Base-by-base conservation (phyloP, 345 rosid genomes). In the Citrus australasica region DNA sequence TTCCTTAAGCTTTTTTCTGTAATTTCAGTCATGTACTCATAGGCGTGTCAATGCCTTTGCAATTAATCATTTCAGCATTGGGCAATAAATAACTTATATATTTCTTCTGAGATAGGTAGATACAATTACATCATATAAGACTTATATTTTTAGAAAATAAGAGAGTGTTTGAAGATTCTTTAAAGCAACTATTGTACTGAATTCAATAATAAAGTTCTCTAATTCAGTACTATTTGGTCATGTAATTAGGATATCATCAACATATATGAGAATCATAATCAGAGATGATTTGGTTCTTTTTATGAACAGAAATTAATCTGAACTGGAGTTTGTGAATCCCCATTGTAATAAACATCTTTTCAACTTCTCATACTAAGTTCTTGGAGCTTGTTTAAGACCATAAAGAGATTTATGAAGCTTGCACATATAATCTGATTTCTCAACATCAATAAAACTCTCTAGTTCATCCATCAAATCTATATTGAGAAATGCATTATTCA, bases 141-240 rank as follows among this genome's bases (percentile, higher is more conserved):
- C 46, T 40, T 55, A 3, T 0, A 53, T 17, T 5, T 9, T 6
- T 11, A 55, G 59, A 21, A 55, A 55, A 11, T 55, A 55, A 55
- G 21, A 55, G 7, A 19, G 24, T 55, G n/a, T 1, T 7, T 3
- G 3, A 55, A 55, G 24, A 30, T 55, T 6, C 8, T 55, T 55
- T 19, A 55, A 7, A 19, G 59, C 3, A 55, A 55, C 1, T 5
- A 22, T 16, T 16, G 24, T 19, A 55, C 3, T 22, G n/a, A 55
- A 22, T 16, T 22, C 21, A 19, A 5, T 0, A 22, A 53, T 55
- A 6, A 55, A 55, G 2, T 19, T 10, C 5, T 55, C 24, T 55
- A 55, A 16, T 5, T 16, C 2, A 7, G 8, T 21, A 3, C 0
- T 16, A 21, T 21, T 22, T 5, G 2, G 0, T 16, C 59, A 0